Conservation (phyloP, 2,329 filamentous ascomycete genomes). For the Microsporum ferrugineum region DNA sequence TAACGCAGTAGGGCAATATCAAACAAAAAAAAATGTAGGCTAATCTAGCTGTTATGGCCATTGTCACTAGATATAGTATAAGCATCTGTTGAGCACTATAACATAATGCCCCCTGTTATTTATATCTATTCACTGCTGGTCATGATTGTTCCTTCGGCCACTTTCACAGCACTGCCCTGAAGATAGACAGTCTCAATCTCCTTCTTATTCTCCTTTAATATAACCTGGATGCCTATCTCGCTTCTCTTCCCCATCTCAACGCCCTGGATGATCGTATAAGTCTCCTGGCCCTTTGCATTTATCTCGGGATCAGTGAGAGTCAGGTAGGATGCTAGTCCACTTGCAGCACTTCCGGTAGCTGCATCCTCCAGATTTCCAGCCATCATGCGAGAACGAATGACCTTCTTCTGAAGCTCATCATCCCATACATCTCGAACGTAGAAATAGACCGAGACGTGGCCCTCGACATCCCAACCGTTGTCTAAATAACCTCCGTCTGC, state of each 20-base stretch:
- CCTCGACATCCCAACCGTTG: slow-evolving; percentile 20
- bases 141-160: slow-evolving; percentile 13
- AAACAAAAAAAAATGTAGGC: background rate
- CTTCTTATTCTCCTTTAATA: slow-evolving; percentile 23
- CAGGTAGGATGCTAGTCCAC: slow-evolving; percentile 35
- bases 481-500: slow-evolving; percentile 15
- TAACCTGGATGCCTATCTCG: slow-evolving; percentile 38
- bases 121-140: slow-evolving; percentile 10
- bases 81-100: background rate
- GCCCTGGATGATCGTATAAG: slow-evolving; percentile 34
- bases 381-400: slow-evolving; percentile 24
- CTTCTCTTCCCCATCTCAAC: slow-evolving; percentile 43
- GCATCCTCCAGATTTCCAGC: slow-evolving; percentile 34
- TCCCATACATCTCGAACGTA: slow-evolving; percentile 19
- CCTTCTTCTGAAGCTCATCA: slow-evolving; percentile 16
- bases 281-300: slow-evolving; percentile 7
- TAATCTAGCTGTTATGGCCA: background rate
- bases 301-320: slow-evolving; percentile 28
- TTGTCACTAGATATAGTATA: background rate
- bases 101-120: too few species aligned
- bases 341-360: slow-evolving; percentile 41
- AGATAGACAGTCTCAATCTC: slow-evolving; percentile 13
- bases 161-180: slow-evolving; percentile 14
- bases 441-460: slow-evolving; percentile 22
- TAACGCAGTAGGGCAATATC: background rate